phyloP scores from a whole-genome alignment of 768 basidiomycete species.

The Floccularia luteovirens region DNA sequence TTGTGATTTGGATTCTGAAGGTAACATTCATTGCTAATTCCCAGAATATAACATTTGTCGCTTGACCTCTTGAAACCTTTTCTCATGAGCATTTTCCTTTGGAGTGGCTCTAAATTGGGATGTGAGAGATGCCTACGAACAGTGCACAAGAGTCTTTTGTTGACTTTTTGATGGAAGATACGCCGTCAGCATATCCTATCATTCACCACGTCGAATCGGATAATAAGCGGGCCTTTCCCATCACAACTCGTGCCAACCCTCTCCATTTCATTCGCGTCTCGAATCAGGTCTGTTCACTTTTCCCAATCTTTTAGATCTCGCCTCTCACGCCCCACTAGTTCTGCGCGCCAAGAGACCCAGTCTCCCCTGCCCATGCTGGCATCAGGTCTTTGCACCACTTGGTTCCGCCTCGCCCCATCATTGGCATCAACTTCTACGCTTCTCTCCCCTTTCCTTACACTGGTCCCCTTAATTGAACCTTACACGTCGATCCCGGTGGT shows the following conservation, averaged over 20 bases:
- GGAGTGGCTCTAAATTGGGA: not conserved
- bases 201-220: not conserved
- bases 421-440: constrained; percentile 15
- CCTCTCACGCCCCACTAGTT: not conserved
- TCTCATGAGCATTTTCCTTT: not conserved
- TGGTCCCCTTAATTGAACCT: constrained; percentile 1
- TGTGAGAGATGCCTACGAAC: too few relatives aligned
- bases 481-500: not conserved
- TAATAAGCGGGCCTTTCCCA: not conserved
- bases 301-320: not conserved
- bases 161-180: too few relatives aligned
- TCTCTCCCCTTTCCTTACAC: constrained; percentile 13
- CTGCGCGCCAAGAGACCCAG: not conserved
- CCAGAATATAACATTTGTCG: not conserved
- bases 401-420: not conserved
- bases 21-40: not conserved
- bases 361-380: not conserved
- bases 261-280: not conserved
- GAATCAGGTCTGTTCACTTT: not conserved
- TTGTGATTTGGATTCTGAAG: not conserved
- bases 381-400: not conserved
- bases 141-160: too few relatives aligned
- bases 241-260: not conserved
- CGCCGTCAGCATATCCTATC: not conserved
- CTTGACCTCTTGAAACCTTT: not conserved